Percentiles rank a stretch among this genome's conserved stretches.
Evolutionary conservation across 2,329 filamentous ascomycete species (phyloP).

Genomic region (Didymellaceae sp.): DNA sequence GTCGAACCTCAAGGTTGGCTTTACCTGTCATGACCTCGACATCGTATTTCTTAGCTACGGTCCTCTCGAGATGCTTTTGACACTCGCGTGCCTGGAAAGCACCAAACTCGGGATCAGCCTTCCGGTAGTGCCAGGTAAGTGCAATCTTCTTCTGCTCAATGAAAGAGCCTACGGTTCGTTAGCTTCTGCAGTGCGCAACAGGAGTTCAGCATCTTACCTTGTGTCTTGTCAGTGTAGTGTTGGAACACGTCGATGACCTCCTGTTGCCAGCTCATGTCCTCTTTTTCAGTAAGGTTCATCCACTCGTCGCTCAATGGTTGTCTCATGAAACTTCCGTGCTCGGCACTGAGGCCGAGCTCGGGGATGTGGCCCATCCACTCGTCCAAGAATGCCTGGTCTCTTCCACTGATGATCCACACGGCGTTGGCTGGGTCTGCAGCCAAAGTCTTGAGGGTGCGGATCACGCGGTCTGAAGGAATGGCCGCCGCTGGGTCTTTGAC

Average conservation of each 20-base stretch:
- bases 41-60: constrained; percentile 79
- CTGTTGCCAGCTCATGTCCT: constrained; percentile 91
- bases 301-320: constrained; percentile 77
- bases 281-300: constrained; percentile 85
- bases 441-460: constrained; percentile 78
- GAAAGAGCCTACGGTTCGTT: constrained; percentile 70
- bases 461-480: constrained; percentile 82
- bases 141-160: constrained; percentile 95
- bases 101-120: constrained; percentile 85
- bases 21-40: constrained; percentile 98
- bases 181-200: constrained; percentile 19
- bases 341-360: constrained; percentile 90
- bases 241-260: constrained; percentile 86
- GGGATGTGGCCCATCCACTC: constrained; percentile 92
- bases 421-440: constrained; percentile 81
- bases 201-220: constrained; percentile 62
- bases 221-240: constrained; percentile 84
- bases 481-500: constrained; percentile 90
- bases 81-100: constrained; percentile 80
- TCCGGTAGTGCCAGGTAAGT: constrained; percentile 95
- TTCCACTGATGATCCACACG: constrained; percentile 98
- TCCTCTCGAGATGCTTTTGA: constrained; percentile 78
- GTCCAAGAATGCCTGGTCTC: constrained; percentile 88
- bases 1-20: constrained; percentile 95
- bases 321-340: constrained; percentile 95